Evolutionary conservation across 176 grass and related monocot genomes (phyloP).

Genomic region (Eragrostis nindensis): DNA sequence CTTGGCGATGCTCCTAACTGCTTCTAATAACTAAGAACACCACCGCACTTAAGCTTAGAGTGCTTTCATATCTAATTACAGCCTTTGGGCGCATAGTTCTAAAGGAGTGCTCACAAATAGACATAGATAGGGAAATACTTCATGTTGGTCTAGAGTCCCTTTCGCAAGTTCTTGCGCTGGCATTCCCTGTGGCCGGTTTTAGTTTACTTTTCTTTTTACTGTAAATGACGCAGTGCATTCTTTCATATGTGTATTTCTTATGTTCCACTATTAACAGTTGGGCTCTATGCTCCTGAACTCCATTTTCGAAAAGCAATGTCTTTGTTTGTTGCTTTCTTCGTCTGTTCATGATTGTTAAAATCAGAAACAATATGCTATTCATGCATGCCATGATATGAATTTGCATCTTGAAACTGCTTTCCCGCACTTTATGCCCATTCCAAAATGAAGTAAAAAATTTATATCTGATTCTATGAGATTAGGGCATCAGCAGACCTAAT

Average conservation of each 20-base stretch:
- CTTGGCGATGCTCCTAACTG: neutral
- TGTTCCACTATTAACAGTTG: neutral
- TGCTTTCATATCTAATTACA: neutral
- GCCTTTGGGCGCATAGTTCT: neutral
- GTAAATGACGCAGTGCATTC: neutral
- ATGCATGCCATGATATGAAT: constrained; percentile 2
- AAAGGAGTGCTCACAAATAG: neutral
- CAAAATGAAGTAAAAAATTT: neutral
- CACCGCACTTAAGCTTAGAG: neutral
- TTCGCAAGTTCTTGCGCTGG: neutral
- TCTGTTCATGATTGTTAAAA: neutral
- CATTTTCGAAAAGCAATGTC: neutral
- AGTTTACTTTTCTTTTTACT: neutral
- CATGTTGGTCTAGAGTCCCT: neutral
- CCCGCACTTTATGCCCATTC: constrained; percentile 18
- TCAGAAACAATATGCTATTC: neutral
- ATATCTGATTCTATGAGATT: constrained; percentile 27
- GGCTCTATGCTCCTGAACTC: neutral
- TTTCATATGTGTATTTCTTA: neutral
- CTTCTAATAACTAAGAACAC: neutral
- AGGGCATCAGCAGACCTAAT: neutral
- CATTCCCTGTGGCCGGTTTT: neutral
- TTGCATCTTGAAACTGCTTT: constrained; percentile 3
- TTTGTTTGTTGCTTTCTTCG: neutral
- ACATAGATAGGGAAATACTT: neutral